Evolutionary conservation across 2,329 filamentous ascomycete genomes (phyloP).

Genomic region (Penicillium sp.): DNA sequence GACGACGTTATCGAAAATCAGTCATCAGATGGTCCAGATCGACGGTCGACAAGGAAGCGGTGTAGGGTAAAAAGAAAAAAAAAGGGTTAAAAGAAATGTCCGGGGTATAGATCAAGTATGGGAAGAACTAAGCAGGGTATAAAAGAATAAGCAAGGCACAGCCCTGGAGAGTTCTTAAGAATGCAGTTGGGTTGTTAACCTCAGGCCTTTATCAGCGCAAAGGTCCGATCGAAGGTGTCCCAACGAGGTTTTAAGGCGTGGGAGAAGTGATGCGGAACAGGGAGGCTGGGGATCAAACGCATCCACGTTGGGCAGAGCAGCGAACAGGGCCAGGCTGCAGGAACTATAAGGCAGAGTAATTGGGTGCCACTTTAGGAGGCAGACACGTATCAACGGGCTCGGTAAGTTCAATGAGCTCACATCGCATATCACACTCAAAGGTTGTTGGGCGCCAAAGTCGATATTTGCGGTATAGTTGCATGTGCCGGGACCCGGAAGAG

Average conservation of each 20-base stretch:
- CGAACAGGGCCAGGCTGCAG: conserved; percentile 15
- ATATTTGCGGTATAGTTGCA: conserved; percentile 28
- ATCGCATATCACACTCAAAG: conserved; percentile 9
- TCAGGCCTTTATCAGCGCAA: conserved; percentile 11
- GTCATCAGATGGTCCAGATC: conserved; percentile 18
- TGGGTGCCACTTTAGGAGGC: conserved; percentile 24
- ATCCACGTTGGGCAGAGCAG: conserved; percentile 27
- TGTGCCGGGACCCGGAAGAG: background rate
- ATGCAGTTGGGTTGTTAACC: conserved; percentile 5
- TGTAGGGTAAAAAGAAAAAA: conserved; percentile 8
- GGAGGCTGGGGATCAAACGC: conserved; percentile 23
- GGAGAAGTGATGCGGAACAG: conserved; percentile 15
- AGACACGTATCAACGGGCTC: conserved; percentile 19
- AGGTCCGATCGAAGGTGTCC: conserved; percentile 14
- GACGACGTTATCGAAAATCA: conserved; percentile 15
- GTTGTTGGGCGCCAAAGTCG: conserved; percentile 21
- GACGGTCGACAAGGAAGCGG: conserved; percentile 15
- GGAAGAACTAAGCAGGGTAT: background rate
- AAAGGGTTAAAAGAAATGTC: background rate
- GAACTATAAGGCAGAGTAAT: conserved; percentile 13
- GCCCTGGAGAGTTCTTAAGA: background rate
- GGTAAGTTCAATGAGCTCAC: conserved; percentile 15
- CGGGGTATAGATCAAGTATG: conserved; percentile 11
- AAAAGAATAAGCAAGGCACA: conserved; percentile 3
- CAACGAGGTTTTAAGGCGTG: conserved; percentile 8